phyloP scores from a whole-genome alignment of 73 alveolate species.

The Vitrella brassicaformis region DNA sequence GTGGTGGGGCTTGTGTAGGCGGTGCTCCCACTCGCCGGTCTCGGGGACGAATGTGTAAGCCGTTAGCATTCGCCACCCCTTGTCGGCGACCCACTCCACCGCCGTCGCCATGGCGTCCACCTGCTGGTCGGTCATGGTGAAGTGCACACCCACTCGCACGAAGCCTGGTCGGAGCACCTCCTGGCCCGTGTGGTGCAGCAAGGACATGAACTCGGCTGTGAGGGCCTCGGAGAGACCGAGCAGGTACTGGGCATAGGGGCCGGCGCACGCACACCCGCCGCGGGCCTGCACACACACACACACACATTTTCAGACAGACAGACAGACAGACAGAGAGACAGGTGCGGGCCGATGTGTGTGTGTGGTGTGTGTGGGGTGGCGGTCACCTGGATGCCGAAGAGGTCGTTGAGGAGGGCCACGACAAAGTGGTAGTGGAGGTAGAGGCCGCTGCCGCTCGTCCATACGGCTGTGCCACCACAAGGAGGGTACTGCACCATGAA shows the following conservation, averaged over 20 bases:
- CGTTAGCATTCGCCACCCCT: slow-evolving; percentile 25
- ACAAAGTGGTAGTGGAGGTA: slow-evolving; percentile 28
- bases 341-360: not conserved
- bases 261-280: slow-evolving; percentile 38
- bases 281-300: not conserved
- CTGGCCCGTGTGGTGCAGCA: not conserved
- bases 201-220: not conserved
- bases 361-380: too few relatives aligned
- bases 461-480: not conserved
- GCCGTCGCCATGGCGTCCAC: not conserved
- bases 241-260: slow-evolving; percentile 28
- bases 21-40: slow-evolving; percentile 36
- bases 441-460: slow-evolving; percentile 2
- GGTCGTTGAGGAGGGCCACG: slow-evolving; percentile 7
- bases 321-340: not conserved
- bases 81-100: slow-evolving; percentile 14
- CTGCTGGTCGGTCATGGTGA: slow-evolving; percentile 5
- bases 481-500: slow-evolving; percentile 25
- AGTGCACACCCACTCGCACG: slow-evolving; percentile 24
- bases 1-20: slow-evolving; percentile 8
- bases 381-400: not conserved
- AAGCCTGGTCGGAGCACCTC: slow-evolving; percentile 27
- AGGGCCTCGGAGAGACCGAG: not conserved
- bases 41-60: slow-evolving; percentile 21
- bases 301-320: not conserved